Percentiles rank a stretch among this genome's conserved stretches.
These are phyloP conservation scores for Psophocarpus tetragonolobus DNA, from an alignment of 306 rosid species.

Conservation along the genomic window DNA sequence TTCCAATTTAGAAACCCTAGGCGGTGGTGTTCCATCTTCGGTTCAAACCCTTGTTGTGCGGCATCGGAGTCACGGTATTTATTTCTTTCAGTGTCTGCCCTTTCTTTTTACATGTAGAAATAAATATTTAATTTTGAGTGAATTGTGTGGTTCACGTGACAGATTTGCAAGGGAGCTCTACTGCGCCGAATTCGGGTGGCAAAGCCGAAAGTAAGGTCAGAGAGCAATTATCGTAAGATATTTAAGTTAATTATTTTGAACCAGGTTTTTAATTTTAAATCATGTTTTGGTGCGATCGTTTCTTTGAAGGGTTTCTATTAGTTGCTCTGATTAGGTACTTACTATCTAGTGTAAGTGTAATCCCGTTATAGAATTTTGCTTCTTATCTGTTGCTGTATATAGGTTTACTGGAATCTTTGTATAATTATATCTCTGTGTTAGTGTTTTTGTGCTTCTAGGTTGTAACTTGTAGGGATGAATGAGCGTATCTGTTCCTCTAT, in stretches of 20 bases:
- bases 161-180: constrained; percentile 53
- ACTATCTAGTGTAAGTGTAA: not conserved
- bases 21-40: constrained; percentile 34
- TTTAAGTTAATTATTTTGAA: not conserved
- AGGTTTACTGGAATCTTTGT: not conserved
- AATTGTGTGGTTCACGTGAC: constrained; percentile 35
- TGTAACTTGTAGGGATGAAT: too few relatives aligned
- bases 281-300: not conserved
- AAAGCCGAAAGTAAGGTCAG: constrained; percentile 64
- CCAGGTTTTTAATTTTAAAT: not conserved
- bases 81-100: not conserved
- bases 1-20: constrained; percentile 68
- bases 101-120: not conserved
- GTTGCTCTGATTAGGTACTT: constrained; percentile 5
- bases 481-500: not conserved
- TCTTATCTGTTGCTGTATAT: not conserved
- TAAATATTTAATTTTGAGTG: not conserved
- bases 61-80: constrained; percentile 49
- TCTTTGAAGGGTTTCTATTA: not conserved
- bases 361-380: not conserved
- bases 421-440: not conserved
- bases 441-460: not conserved
- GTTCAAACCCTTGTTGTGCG: constrained; percentile 27
- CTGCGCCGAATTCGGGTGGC: constrained; percentile 35
- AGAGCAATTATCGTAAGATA: constrained; percentile 25